Base-by-base conservation (phyloP, 441 rosid genomes). In the Pelargonium citronellum region DNA sequence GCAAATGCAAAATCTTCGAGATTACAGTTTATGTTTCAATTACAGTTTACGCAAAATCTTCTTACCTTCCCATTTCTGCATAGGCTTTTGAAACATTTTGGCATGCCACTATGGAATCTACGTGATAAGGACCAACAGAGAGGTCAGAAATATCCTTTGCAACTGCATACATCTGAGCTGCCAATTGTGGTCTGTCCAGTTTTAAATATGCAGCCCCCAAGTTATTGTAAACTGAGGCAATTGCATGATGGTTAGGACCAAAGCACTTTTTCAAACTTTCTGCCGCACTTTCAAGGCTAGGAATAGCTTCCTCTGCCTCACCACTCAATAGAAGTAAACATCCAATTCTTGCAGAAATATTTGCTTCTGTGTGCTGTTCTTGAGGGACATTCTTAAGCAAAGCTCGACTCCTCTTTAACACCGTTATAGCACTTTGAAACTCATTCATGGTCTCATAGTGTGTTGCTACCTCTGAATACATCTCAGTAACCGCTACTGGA, bases 331-430 rank as follows among this genome's bases (percentile, higher is more conserved):
- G 19, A 76, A 86, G 91, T 75, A 88, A 74, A 96, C 93, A 90
- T 67, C 99, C 99, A 67, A 91, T 78, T 82, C 97, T 90, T 65
- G 98, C 98, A 30, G 96, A 83, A 67, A 90, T 85, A 67, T 89
- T 89, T 77, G 95, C 98, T 81, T 92, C 98, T 0, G 95, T 87
- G 72, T 84, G 96, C 79, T 92, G 96, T 66, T 90, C 97, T 77
- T 87, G 97, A 69, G 95, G 96, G 57, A 88, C 80, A 68, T 74
- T 91, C 85, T 90, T 96, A 5, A 94, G 88, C 75, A 91, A 75
- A 44, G 87, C 80, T 5, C 86, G 76, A 0, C 94, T 84, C 73
- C 86, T 90, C 78, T 87, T 89, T 46, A 94, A 66, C 78, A 94
- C 76, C 5, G 90, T 85, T 73, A 95, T 85, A n/a, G 98, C 92